Conservation (phyloP, 2,329 filamentous ascomycete genomes). For the Nectriaceae sp. region DNA sequence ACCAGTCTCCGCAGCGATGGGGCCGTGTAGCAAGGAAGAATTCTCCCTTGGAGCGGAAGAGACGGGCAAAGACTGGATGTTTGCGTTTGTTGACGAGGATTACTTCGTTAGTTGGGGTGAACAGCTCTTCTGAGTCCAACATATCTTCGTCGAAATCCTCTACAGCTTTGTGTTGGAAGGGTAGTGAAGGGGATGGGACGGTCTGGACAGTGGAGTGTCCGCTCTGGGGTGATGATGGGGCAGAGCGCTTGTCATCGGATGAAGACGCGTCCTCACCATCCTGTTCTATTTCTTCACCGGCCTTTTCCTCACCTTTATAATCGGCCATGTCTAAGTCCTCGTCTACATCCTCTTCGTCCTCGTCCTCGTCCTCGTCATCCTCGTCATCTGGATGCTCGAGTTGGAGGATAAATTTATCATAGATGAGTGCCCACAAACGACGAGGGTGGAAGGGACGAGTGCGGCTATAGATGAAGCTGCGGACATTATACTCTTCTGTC, state of each 20-base stretch:
- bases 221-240: constrained; percentile 23
- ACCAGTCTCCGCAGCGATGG: constrained; percentile 59
- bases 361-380: constrained; percentile 36
- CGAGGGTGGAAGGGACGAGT: constrained; percentile 55
- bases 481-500: constrained; percentile 72
- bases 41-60: constrained; percentile 65
- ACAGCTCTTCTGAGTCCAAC: constrained; percentile 27
- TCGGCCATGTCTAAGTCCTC: constrained; percentile 38
- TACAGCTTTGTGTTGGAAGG: constrained; percentile 16
- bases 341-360: constrained; percentile 31
- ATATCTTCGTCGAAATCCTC: constrained; percentile 17
- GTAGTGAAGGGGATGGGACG: constrained; percentile 18
- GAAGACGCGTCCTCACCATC: constrained; percentile 20
- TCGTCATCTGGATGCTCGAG: constrained; percentile 43
- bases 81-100: constrained; percentile 59
- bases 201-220: constrained; percentile 25
- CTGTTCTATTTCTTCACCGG: constrained; percentile 31
- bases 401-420: constrained; percentile 54
- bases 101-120: constrained; percentile 39
- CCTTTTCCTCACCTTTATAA: constrained; percentile 30
- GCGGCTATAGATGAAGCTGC: constrained; percentile 69
- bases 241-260: constrained; percentile 17
- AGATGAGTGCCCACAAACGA: constrained; percentile 46
- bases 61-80: constrained; percentile 51
- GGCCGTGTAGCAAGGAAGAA: constrained; percentile 62